Base-by-base conservation (phyloP, 2,329 filamentous ascomycete genomes). In the Colletotrichum cuscutae region DNA sequence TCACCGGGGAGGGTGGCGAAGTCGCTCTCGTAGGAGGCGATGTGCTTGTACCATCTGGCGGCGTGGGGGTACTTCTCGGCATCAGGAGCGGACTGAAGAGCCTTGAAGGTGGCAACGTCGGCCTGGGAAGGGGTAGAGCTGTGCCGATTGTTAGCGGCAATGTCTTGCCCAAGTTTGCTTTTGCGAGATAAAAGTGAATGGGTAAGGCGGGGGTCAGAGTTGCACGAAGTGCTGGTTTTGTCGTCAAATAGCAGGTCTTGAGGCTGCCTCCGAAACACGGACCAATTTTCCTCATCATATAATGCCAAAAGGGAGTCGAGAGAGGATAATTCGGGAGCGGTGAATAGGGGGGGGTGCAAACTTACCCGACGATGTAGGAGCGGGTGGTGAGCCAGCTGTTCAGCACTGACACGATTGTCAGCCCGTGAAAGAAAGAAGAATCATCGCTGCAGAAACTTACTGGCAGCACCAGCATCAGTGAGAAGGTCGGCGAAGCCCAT, bases 41-140 rank as follows among this genome's bases (percentile, higher is more conserved):
- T 94, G 91, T 99, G 96, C 91, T 97, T 98, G 92, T 98, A 98
- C 97, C 97, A 99, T 86, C 97, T 93, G 82, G 94, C 95, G 82
- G 93, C 95, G 88, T 98, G 89, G 81, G 96, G 95, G 92, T 93
- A 98, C 89, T 97, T 97, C 84, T 89, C 88, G 80, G 93, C 90
- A 78, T 93, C 91, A 79, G 97, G 97, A 74, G 91, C 86, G 79
- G 89, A 86, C 81, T 89, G 92, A 84, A 98, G 85, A 81, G 94
- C 94, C 91, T 98, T 97, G 94, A 94, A 98, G 87, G 91, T 91
- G 85, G 93, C 94, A 81, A 97, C 96, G 89, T 99, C 97, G 86
- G 97, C 97, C 90, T 99, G 97, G 80, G 94, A 94, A 80, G 95
- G 93, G 77, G 86, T 85, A 82, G 86, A 84, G 76, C 86, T 91